These are phyloP conservation scores for Aspergillus pseudonomiae DNA, from an alignment of 2,329 filamentous ascomycete species.

Conservation along the genomic window DNA sequence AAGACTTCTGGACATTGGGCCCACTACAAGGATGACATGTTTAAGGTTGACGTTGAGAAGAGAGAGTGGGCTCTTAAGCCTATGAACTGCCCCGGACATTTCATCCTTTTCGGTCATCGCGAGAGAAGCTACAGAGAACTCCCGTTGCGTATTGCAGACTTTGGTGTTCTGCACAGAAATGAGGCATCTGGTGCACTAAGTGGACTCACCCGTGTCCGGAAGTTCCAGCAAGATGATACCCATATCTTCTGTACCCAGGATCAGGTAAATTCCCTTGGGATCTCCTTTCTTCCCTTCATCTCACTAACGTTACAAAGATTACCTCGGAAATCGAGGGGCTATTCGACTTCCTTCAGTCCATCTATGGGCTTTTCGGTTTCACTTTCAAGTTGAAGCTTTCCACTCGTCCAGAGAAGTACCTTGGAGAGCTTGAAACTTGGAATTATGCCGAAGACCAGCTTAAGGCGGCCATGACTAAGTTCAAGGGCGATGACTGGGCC, in stretches of 20 bases:
- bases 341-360: constrained; percentile 81
- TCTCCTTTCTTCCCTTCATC: not conserved
- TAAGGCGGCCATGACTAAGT: constrained; percentile 76
- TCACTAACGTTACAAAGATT: constrained; percentile 47
- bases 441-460: constrained; percentile 82
- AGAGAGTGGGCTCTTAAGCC: constrained; percentile 85
- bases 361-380: constrained; percentile 84
- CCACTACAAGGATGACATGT: constrained; percentile 95
- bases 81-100: constrained; percentile 98
- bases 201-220: constrained; percentile 86
- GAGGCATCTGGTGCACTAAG: constrained; percentile 90
- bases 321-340: constrained; percentile 75
- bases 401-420: constrained; percentile 84
- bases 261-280: constrained; percentile 52
- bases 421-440: constrained; percentile 87
- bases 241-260: constrained; percentile 93
- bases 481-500: constrained; percentile 77
- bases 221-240: constrained; percentile 95
- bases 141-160: constrained; percentile 90
- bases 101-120: constrained; percentile 80
- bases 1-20: constrained; percentile 94
- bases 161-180: constrained; percentile 92
- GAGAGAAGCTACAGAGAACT: constrained; percentile 87
- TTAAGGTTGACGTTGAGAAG: constrained; percentile 80
- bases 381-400: constrained; percentile 94